Base-by-base conservation (phyloP, 345 rosid species). In the Lumnitzera littorea region DNA sequence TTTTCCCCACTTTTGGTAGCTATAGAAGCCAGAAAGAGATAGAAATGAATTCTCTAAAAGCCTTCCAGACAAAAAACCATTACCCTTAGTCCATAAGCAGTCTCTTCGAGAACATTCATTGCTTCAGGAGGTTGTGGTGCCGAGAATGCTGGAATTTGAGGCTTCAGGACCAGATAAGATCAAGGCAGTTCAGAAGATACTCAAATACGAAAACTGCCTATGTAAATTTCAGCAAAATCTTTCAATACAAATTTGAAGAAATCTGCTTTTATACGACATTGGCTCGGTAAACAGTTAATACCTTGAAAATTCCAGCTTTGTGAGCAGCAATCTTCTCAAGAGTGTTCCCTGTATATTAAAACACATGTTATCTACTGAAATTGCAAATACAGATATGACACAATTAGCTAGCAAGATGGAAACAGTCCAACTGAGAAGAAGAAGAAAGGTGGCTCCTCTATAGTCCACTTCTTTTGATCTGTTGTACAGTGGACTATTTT, bases 271-370 rank as follows among this genome's bases (percentile, higher is more conserved):
- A 31, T 68, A 66, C 65, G 41, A 41, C 61, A 31, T 57, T 69
- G 70, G 56, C 53, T 52, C 63, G 17, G 23, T 9, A 56, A 24
- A 54, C 51, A 62, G 57, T 66, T 62, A 55, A 62, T 78, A 91
- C 98, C 98, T 91, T 91, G 67, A 91, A 84, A 71, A 91, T 84
- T 57, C 98, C 98, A 62, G 98, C 98, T 76, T 91, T 91, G 51
- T 91, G 91, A 2, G 64, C 74, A 53, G 98, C 98, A 66, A 91
- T 91, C 66, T 84, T 57, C 65, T 78, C 77, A 58, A 91, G 64
- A 27, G 96, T 91, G 63, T 82, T 57, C 53, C 98, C 98, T 91
- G 79, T 52, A 72, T 15, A 60, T 63, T 60, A 73, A 58, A 43
- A 56, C 15, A 58, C 31, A 47, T 5, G 48, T 58, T 13, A 56